Percentiles rank a stretch among this genome's conserved stretches.
Conservation (phyloP, 1,284 basidiomycete species). For the Ceratobasidium sp. region DNA sequence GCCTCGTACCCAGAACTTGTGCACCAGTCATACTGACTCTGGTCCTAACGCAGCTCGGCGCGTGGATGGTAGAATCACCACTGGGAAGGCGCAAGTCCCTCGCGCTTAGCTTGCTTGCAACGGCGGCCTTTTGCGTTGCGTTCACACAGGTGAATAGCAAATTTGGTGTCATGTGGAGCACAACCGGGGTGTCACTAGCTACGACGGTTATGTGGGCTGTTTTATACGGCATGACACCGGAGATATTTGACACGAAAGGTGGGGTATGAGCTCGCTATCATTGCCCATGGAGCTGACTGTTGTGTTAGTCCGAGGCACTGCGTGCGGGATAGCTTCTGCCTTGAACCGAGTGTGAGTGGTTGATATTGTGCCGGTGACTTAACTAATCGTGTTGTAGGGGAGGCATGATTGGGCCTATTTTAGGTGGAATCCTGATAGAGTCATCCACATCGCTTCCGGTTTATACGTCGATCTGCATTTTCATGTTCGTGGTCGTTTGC, state of each 20-base stretch:
- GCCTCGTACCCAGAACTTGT: background rate
- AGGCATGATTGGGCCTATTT: slow-evolving; percentile 89
- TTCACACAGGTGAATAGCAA: slow-evolving; percentile 74
- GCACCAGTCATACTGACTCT: background rate
- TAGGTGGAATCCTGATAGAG: slow-evolving; percentile 82
- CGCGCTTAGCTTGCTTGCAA: slow-evolving; percentile 83
- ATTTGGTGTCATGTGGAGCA: slow-evolving; percentile 76
- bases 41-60: slow-evolving; percentile 73
- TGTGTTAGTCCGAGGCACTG: slow-evolving; percentile 82
- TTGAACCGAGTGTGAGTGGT: slow-evolving; percentile 81
- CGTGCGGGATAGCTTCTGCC: slow-evolving; percentile 90
- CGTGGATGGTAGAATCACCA: slow-evolving; percentile 83
- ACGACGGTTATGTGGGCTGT: slow-evolving; percentile 93
- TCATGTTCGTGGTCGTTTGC: slow-evolving; percentile 73
- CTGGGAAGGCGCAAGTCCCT: slow-evolving; percentile 83
- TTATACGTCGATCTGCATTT: slow-evolving; percentile 77
- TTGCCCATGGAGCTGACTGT: background rate
- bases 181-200: slow-evolving; percentile 82
- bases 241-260: slow-evolving; percentile 78
- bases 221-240: slow-evolving; percentile 90
- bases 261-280: background rate
- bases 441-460: slow-evolving; percentile 73
- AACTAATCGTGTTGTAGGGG: slow-evolving; percentile 63
- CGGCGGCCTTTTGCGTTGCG: slow-evolving; percentile 78
- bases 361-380: slow-evolving; percentile 9